Conservation (phyloP, 139 green algal genomes). For the Tetraselmis striata region DNA sequence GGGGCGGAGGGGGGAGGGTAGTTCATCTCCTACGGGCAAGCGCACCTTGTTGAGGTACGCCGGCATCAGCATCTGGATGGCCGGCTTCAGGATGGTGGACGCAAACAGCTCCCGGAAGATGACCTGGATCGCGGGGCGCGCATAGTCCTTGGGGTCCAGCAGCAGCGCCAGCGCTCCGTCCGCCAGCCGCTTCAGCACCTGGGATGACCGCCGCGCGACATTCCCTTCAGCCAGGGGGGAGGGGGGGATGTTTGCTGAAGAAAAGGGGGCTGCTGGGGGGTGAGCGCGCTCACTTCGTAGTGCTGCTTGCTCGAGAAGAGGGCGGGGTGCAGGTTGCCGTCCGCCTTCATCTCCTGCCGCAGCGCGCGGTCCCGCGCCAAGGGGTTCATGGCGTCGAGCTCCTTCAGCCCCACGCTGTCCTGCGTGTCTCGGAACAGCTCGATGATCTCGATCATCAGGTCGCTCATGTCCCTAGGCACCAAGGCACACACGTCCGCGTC, state of each 20-base stretch:
- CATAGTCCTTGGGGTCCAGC: background rate
- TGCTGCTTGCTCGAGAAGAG: background rate
- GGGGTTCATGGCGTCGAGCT: conserved; percentile 19
- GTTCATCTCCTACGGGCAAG: no score
- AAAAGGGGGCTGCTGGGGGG: no score
- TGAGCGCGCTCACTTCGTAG: background rate
- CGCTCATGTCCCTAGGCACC: conserved; percentile 40
- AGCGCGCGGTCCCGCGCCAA: conserved; percentile 42
- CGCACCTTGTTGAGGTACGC: background rate
- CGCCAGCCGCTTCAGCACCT: background rate
- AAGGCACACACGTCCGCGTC: background rate
- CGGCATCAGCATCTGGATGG: background rate
- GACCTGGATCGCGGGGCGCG: background rate
- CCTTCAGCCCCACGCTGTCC: conserved; percentile 28
- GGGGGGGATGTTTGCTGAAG: no score
- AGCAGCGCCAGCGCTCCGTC: background rate
- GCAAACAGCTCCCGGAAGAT: background rate
- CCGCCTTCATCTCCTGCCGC: conserved; percentile 47
- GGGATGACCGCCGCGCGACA: no score
- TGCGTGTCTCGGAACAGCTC: conserved; percentile 48
- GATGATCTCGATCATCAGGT: conserved; percentile 50
- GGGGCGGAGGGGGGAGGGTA: no score
- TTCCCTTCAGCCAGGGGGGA: no score
- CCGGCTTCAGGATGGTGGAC: background rate
- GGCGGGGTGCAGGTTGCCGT: conserved; percentile 15